Conservation (phyloP, 257 asterid genomes). For the Ligustrum vulgare region DNA sequence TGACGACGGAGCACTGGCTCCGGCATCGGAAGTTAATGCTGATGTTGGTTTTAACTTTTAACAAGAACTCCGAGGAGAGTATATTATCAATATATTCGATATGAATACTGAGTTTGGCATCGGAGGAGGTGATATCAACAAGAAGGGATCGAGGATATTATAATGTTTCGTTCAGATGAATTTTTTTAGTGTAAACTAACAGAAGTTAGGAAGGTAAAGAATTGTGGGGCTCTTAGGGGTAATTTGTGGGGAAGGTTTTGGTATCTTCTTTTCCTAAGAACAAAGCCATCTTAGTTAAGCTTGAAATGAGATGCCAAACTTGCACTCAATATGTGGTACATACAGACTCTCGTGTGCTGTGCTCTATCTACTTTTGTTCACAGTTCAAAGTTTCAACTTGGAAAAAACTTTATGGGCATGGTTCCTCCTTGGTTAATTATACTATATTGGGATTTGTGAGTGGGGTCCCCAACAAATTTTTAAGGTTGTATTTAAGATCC, state of each 20-base stretch:
- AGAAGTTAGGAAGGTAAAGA: slow-evolving; percentile 4
- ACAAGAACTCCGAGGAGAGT: neutral
- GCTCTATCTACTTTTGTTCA: neutral
- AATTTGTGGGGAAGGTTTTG: slow-evolving; percentile 68
- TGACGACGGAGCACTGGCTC: slow-evolving; percentile 35
- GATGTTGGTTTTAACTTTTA: neutral
- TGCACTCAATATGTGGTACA: neutral
- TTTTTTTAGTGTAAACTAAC: slow-evolving; percentile 3
- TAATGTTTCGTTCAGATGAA: slow-evolving; percentile 24
- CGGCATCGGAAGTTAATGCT: slow-evolving; percentile 46
- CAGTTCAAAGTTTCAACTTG: neutral
- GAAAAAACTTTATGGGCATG: neutral
- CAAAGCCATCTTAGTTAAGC: slow-evolving; percentile 28
- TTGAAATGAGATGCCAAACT: slow-evolving; percentile 4
- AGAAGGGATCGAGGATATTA: slow-evolving; percentile 1
- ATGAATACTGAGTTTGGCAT: slow-evolving; percentile 51
- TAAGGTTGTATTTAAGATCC: neutral
- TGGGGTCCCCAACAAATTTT: neutral
- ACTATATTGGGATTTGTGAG: neutral
- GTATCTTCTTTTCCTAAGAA: slow-evolving; percentile 43
- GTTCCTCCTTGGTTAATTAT: neutral
- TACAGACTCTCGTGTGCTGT: neutral
- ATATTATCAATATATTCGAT: neutral
- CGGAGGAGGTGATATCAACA: slow-evolving; percentile 23
- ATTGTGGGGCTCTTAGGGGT: slow-evolving; percentile 44